Conservation (phyloP, 2,329 filamentous ascomycete genomes). For the Geosmithia putterillii region DNA sequence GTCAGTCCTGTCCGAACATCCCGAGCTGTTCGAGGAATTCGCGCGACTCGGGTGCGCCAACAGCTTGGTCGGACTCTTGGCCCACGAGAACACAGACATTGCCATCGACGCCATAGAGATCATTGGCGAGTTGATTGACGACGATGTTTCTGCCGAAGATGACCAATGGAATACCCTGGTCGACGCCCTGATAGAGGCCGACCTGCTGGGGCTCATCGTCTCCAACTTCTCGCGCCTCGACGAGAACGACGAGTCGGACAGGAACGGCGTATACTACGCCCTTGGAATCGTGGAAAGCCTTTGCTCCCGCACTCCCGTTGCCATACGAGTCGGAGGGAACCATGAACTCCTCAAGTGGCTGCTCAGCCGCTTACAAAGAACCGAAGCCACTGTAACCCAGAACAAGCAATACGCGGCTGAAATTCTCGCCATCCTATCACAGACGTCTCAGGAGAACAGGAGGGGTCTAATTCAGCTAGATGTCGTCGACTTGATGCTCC, state of each 20-base stretch:
- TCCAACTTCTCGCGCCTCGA: slow-evolving; percentile 72
- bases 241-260: slow-evolving; percentile 60
- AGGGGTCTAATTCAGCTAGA: slow-evolving; percentile 51
- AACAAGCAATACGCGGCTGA: slow-evolving; percentile 96
- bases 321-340: slow-evolving; percentile 61
- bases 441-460: slow-evolving; percentile 58
- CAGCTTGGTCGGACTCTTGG: slow-evolving; percentile 68
- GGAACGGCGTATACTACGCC: slow-evolving; percentile 76
- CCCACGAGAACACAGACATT: slow-evolving; percentile 95
- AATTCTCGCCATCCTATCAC: slow-evolving; percentile 77
- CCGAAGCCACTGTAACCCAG: slow-evolving; percentile 60
- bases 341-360: slow-evolving; percentile 65
- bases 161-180: slow-evolving; percentile 72
- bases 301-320: slow-evolving; percentile 55
- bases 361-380: slow-evolving; percentile 55
- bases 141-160: slow-evolving; percentile 74
- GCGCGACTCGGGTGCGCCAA: slow-evolving; percentile 59
- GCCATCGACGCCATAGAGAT: slow-evolving; percentile 86
- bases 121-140: slow-evolving; percentile 81
- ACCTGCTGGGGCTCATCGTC: slow-evolving; percentile 61
- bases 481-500: slow-evolving; percentile 67
- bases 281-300: slow-evolving; percentile 77
- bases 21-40: slow-evolving; percentile 72
- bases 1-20: slow-evolving; percentile 77
- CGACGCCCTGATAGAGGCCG: slow-evolving; percentile 51